These are phyloP conservation scores for Neurospora discreta DNA, from an alignment of 495 filamentous ascomycete genomes.

Conservation along the genomic window DNA sequence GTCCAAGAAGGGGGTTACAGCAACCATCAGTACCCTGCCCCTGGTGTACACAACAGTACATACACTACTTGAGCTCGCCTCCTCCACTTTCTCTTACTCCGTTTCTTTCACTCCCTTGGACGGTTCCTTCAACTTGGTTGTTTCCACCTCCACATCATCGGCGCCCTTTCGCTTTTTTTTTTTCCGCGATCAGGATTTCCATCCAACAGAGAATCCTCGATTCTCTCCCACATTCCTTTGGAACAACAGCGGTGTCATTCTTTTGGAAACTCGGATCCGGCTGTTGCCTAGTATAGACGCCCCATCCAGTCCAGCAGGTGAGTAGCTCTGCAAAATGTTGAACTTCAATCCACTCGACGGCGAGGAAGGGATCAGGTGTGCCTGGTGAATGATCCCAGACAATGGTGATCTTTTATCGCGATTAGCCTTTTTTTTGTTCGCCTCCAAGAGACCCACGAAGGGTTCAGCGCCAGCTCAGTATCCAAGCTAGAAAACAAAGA, in stretches of 20 bases:
- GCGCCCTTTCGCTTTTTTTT: conserved; percentile 11
- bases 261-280: background rate
- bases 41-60: too few relatives aligned
- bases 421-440: background rate
- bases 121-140: conserved; percentile 19
- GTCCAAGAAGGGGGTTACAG: background rate
- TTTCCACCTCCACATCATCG: conserved; percentile 15
- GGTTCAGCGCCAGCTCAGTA: background rate
- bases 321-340: background rate
- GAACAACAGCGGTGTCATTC: conserved; percentile 21
- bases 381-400: background rate
- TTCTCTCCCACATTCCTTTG: conserved; percentile 54
- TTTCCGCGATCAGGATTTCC: conserved; percentile 15
- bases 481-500: background rate
- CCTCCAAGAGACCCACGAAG: background rate
- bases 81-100: conserved; percentile 11
- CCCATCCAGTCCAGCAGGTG: conserved; percentile 10
- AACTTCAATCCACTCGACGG: background rate
- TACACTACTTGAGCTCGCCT: background rate
- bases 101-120: conserved; percentile 19
- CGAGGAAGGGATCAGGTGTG: background rate
- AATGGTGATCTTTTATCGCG: background rate
- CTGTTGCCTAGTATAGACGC: conserved; percentile 4
- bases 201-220: conserved; percentile 40
- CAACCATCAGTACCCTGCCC: too few relatives aligned